These are phyloP conservation scores for Neltuma alba DNA, from an alignment of 306 rosid species.

Conservation along the genomic window DNA sequence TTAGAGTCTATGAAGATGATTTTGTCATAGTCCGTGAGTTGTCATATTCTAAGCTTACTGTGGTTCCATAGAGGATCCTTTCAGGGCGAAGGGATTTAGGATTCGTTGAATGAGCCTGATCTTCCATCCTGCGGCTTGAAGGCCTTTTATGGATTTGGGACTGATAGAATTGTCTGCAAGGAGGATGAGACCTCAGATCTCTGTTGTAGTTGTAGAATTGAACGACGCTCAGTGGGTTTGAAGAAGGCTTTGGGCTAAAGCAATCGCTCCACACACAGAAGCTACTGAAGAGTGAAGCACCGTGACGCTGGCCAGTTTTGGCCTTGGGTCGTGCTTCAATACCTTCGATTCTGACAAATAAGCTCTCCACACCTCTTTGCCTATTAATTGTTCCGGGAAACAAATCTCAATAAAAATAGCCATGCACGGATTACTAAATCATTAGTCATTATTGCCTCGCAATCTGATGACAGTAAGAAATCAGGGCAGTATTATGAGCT, in stretches of 20 bases:
- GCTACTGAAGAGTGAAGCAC: too few species aligned
- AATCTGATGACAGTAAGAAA: background rate
- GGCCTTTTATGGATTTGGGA: slow-evolving; percentile 44
- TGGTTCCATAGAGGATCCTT: too few species aligned
- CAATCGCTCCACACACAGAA: slow-evolving; percentile 85
- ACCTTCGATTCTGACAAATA: too few species aligned
- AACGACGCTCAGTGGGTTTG: background rate
- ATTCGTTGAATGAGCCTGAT: slow-evolving; percentile 57
- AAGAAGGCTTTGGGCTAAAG: slow-evolving; percentile 78
- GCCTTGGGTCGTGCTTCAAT: too few species aligned
- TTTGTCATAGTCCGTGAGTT: too few species aligned
- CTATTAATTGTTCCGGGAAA: too few species aligned
- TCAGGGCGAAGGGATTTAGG: slow-evolving; percentile 54
- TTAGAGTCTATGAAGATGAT: too few species aligned
- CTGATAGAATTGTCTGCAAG: slow-evolving; percentile 65
- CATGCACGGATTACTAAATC: background rate
- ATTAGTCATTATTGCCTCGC: background rate
- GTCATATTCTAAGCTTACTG: too few species aligned
- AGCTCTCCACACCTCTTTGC: too few species aligned
- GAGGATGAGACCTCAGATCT: slow-evolving; percentile 71
- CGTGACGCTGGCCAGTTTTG: too few species aligned
- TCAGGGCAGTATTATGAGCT: too few species aligned
- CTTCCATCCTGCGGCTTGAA: slow-evolving; percentile 71
- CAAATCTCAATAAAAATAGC: too few species aligned
- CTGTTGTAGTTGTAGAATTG: slow-evolving; percentile 33